Percentiles rank a stretch among this genome's conserved stretches.
Evolutionary conservation across 2,329 filamentous ascomycete genomes (phyloP).

Genomic region (Aspergillus candidus): DNA sequence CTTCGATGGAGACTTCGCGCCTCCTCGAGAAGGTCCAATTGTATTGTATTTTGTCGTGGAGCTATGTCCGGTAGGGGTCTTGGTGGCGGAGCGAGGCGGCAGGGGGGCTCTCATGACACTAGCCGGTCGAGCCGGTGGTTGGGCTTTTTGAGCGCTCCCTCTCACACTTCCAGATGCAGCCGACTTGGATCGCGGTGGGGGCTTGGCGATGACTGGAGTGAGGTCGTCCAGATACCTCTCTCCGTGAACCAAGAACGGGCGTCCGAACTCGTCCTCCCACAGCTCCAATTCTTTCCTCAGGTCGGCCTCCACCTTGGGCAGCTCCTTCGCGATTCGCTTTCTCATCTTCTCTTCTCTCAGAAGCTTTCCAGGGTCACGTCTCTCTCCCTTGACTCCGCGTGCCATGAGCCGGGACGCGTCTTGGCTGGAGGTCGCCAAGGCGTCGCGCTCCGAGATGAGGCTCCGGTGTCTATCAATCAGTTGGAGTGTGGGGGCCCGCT

Average conservation of each 20-base stretch:
- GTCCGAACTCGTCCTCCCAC: conserved; percentile 92
- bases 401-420: conserved; percentile 90
- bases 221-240: conserved; percentile 83
- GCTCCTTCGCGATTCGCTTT: conserved; percentile 91
- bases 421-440: conserved; percentile 83
- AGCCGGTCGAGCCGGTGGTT: conserved; percentile 28
- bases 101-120: conserved; percentile 32
- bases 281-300: conserved; percentile 71
- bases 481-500: conserved; percentile 75
- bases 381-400: conserved; percentile 87
- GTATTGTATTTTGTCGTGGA: conserved; percentile 36
- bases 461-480: conserved; percentile 78
- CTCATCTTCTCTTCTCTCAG: conserved; percentile 97
- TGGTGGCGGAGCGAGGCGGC: conserved; percentile 40
- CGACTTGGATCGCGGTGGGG: conserved; percentile 48
- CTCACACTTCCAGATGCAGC: conserved; percentile 25
- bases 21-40: conserved; percentile 21
- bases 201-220: conserved; percentile 62
- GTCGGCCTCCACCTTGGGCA: conserved; percentile 86
- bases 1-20: conserved; percentile 43
- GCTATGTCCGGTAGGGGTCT: conserved; percentile 41
- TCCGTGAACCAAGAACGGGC: conserved; percentile 87
- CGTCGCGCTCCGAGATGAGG: conserved; percentile 77
- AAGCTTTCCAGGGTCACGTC: conserved; percentile 87
- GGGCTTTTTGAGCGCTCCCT: conserved; percentile 18